phyloP scores from a whole-genome alignment of 306 rosid species.

The Medicago truncatula region DNA sequence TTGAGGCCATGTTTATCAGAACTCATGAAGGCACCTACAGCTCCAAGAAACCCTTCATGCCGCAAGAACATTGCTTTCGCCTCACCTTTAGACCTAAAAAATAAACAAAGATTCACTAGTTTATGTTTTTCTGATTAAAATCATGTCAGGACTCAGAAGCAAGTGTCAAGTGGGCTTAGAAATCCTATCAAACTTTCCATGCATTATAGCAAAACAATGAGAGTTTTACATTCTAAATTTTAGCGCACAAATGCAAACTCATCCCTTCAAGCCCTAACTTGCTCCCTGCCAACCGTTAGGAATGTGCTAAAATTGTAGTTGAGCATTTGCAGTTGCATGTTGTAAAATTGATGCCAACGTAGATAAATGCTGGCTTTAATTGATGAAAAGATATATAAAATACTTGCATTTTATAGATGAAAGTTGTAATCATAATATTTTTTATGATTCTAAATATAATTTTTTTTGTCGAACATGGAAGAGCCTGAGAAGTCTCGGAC shows the following conservation, averaged over 20 bases:
- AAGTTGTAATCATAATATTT: background rate
- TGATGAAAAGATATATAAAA: conserved; percentile 8
- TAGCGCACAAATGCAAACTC: background rate
- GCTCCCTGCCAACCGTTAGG: too few relatives aligned
- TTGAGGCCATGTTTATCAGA: conserved; percentile 73
- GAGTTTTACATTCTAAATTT: background rate
- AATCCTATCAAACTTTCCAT: conserved; percentile 16
- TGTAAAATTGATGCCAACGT: conserved; percentile 6
- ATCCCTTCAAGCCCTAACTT: too few relatives aligned
- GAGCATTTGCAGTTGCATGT: background rate
- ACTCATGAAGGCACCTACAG: conserved; percentile 83
- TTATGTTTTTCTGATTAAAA: background rate
- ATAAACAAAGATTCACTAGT: background rate
- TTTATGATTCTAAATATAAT: background rate
- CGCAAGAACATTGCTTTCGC: conserved; percentile 91
- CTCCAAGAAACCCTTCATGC: conserved; percentile 98
- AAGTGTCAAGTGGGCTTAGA: conserved; percentile 1
- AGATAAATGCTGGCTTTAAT: background rate
- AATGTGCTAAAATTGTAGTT: too few relatives aligned
- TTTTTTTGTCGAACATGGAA: background rate
- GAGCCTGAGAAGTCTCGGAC: too few relatives aligned
- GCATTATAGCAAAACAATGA: conserved; percentile 17
- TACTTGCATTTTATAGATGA: background rate
- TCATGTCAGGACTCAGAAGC: conserved; percentile 10
- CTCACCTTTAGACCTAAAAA: conserved; percentile 93